Evolutionary conservation across 352 stramenopile genomes (phyloP).

Genomic region (Pythium vanterpoolii): DNA sequence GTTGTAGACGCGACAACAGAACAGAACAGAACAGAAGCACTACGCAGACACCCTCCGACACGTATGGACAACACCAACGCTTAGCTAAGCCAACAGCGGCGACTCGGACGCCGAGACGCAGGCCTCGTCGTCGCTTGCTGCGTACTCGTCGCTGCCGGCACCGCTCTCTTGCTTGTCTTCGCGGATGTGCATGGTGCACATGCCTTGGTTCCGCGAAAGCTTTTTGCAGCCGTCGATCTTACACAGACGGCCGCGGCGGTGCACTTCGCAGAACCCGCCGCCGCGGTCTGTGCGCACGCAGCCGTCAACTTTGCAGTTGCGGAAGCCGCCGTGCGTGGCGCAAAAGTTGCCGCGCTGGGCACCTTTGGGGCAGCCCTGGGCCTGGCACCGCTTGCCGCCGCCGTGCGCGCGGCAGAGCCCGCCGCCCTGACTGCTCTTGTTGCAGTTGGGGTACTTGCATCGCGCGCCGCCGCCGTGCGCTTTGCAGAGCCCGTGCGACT

Average conservation of each 20-base stretch:
- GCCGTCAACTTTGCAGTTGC: constrained; percentile 84
- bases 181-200: constrained; percentile 89
- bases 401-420: constrained; percentile 36
- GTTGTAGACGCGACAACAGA: background rate
- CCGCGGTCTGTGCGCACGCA: constrained; percentile 81
- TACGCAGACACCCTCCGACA: no score
- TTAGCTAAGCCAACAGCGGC: constrained; percentile 8
- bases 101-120: constrained; percentile 12
- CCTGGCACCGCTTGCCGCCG: constrained; percentile 40
- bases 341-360: constrained; percentile 85
- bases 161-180: constrained; percentile 68
- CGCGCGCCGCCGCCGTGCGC: constrained; percentile 77
- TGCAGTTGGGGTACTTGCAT: constrained; percentile 82
- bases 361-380: constrained; percentile 68
- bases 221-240: constrained; percentile 88
- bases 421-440: constrained; percentile 77
- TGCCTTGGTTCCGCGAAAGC: constrained; percentile 81
- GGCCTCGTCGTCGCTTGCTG: constrained; percentile 13
- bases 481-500: constrained; percentile 85
- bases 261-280: constrained; percentile 82
- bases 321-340: constrained; percentile 79
- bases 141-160: constrained; percentile 3
- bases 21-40: no score
- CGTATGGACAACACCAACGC: background rate
- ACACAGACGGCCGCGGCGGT: constrained; percentile 74